Evolutionary conservation across 495 filamentous ascomycete genomes (phyloP), one percentile per base, ranked within the genome.

Genomic region (Talaromyces stipitatus): DNA sequence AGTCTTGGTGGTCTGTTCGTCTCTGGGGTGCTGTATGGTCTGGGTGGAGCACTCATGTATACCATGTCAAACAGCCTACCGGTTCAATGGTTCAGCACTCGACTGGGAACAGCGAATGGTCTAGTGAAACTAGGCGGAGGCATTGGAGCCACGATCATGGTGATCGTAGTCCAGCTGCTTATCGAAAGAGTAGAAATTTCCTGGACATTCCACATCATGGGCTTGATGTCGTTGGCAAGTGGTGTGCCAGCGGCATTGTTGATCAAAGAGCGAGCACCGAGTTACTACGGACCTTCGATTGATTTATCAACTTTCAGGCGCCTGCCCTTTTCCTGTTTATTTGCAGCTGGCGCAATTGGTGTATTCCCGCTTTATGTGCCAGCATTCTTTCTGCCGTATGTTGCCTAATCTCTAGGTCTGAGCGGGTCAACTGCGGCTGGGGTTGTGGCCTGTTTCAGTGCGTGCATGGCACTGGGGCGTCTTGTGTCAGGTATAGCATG

Each of bases 171-270:
- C 6, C 62, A 76, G 14, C 59, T 59, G 1, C 50, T 75, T 2
- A 69, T 72, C 32, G 57, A 62, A 2, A 58, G 54, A 8, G 60
- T 73, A 10, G 74, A 74, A 1, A 61, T 64, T 2, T 64, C 66
- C 0, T 78, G 74, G 73, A 68, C 71, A 4, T 75, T 73, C 50
- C 67, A 73, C 8, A 62, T 69, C n/a, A 59, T 74, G 4, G 73
- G 69, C 10, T 24, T 69, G 2, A 20, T 70, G 10, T 67, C 63
- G 0, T 52, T 69, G 18, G 59, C 54, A n/a, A 68, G 58, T 52
- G 76, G 74, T 0, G 33, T 79, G 2, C 76, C 77, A 4, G 76
- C 77, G 0, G 77, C 77, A 0, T 76, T 66, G 58, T 51, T 79
- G 2, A 64, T 80, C 46, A 76, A 73, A 58, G 78, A 79, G 57